Evolutionary conservation across 2,329 filamentous ascomycete species (phyloP).

Genomic region (Ascochyta viciae-villosae): DNA sequence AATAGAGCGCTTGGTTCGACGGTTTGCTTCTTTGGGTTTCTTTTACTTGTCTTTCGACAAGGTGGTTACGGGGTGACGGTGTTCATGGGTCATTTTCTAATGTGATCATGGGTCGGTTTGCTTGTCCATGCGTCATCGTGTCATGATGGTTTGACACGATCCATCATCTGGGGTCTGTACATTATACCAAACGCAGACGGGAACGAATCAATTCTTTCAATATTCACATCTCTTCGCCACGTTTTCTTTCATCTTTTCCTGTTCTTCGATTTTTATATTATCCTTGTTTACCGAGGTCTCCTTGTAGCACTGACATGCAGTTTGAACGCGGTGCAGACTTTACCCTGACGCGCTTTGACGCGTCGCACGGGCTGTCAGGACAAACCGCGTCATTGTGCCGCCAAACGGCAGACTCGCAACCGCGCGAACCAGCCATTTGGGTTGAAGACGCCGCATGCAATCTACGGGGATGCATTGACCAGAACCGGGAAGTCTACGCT

Average conservation of each 20-base stretch:
- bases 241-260: constrained; percentile 1
- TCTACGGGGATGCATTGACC: no score
- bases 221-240: constrained; percentile 32
- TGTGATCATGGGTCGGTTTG: constrained; percentile 61
- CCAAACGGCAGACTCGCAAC: not conserved
- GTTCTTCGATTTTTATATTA: not conserved
- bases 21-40: constrained; percentile 61
- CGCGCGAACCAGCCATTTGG: not conserved
- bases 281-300: not conserved
- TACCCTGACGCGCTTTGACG: not conserved
- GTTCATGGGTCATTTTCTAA: constrained; percentile 56
- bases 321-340: not conserved
- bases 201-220: constrained; percentile 51
- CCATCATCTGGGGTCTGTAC: constrained; percentile 49
- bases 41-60: constrained; percentile 56
- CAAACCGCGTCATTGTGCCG: not conserved
- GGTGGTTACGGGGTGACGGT: constrained; percentile 51
- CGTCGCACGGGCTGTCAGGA: not conserved
- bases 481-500: not conserved
- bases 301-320: not conserved
- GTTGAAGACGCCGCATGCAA: not conserved
- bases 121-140: constrained; percentile 48
- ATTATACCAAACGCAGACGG: constrained; percentile 52
- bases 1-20: constrained; percentile 70
- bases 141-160: constrained; percentile 48